Evolutionary conservation across 2,329 filamentous ascomycete genomes (phyloP), one percentile per base, ranked within the genome.

Genomic region (Cyphellophora europaea): DNA sequence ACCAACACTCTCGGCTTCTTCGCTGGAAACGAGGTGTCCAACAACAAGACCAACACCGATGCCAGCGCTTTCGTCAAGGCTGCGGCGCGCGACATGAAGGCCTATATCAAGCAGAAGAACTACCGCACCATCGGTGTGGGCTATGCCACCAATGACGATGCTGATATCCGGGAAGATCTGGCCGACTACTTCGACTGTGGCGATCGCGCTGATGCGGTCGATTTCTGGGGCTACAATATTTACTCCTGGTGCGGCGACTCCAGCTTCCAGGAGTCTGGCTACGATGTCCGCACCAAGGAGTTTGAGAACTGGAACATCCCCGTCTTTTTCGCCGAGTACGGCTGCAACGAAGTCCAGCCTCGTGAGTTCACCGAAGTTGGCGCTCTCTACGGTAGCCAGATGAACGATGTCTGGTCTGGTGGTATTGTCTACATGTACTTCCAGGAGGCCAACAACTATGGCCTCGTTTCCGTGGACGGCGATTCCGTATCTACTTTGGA

Each of bases 141-240:
- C 38, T 98, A 98, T 57, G 91, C 91, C 48, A 91, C 91, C 62
- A 91, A 93, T 62, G 91, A 96, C 51, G 88, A 95, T 60, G 72
- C 77, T 27, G 71, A 76, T 14, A 93, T 94, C 51, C 84, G 91
- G 59, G 71, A 71, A 47, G 69, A 86, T 53, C 77, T 96, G 54
- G 84, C 86, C 49, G 67, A 86, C 57, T 98, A 93, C 74, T 95
- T 98, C 68, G 88, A 94, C 72, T 98, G 91, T 57, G 84, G 88
- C 37, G 61, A 75, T 42, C 56, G 68, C 19, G 65, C 68, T 6
- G 62, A 64, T 54, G 61, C 82, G 42, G 94, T 96, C 48, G 91
- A 98, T 64, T 96, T 93, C 71, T 98, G 88, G 84, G 91, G 91
- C 40, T 96, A 96, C 80, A 98, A 98, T 72, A 94, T 96, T 66